Percentiles rank a stretch among this genome's conserved stretches.
phyloP scores from a whole-genome alignment of 2,329 filamentous ascomycete genomes.

The Chaetomium sp. region DNA sequence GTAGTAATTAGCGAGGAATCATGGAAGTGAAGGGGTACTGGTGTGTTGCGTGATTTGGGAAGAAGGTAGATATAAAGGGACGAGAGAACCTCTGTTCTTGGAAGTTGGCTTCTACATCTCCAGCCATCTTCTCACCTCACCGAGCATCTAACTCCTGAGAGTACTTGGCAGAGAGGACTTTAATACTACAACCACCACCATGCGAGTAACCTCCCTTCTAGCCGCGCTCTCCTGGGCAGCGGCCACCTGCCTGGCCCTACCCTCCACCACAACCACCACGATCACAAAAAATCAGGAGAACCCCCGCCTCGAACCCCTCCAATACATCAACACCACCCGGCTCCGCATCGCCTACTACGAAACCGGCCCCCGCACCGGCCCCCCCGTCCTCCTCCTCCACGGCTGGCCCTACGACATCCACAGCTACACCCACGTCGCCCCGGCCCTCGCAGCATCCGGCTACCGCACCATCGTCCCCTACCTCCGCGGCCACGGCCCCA shows the following conservation, averaged over 20 bases:
- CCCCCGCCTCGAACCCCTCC: neutral
- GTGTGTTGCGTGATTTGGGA: too few relatives aligned
- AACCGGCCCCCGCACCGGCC: neutral
- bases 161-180: too few relatives aligned
- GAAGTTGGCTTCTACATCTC: too few relatives aligned
- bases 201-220: neutral
- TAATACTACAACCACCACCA: too few relatives aligned
- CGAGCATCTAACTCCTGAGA: neutral
- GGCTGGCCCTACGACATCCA: constrained; percentile 5
- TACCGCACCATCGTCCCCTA: neutral
- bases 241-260: neutral
- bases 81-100: too few relatives aligned
- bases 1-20: too few relatives aligned
- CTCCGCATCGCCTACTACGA: constrained; percentile 1
- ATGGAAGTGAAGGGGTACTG: too few relatives aligned
- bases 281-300: neutral
- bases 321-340: neutral
- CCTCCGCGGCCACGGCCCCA: constrained; percentile 1
- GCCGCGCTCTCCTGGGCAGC: neutral
- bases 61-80: too few relatives aligned
- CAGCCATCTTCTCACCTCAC: neutral
- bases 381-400: neutral
- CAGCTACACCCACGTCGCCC: neutral
- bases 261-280: neutral
- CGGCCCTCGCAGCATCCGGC: neutral